Conservation (phyloP, 768 basidiomycete genomes). For the Scleroderma bovista region DNA sequence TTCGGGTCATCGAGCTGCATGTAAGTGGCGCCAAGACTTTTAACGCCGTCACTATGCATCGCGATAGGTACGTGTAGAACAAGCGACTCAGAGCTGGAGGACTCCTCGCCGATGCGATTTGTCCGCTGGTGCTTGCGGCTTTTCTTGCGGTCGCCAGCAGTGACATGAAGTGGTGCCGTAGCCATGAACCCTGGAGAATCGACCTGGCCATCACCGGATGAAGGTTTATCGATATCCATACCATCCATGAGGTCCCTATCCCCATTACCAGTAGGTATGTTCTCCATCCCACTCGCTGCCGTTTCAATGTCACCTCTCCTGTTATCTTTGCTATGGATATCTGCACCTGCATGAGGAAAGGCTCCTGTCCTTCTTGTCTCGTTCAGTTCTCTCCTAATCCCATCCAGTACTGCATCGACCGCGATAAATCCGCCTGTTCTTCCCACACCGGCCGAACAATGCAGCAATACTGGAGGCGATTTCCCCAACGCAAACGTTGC, state of each 20-base stretch:
- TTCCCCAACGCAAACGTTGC: constrained; percentile 44
- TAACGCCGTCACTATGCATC: constrained; percentile 8
- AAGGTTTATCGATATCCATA: constrained; percentile 26
- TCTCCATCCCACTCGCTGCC: constrained; percentile 2
- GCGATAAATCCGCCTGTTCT: constrained; percentile 93
- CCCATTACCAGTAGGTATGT: background rate
- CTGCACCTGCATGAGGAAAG: constrained; percentile 2
- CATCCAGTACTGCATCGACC: constrained; percentile 81
- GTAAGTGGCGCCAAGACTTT: constrained; percentile 11
- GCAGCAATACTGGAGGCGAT: constrained; percentile 62
- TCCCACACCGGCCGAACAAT: constrained; percentile 94
- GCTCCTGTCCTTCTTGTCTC: constrained; percentile 24
- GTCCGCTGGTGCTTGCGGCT: constrained; percentile 6
- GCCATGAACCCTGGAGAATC: constrained; percentile 6
- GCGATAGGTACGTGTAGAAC: constrained; percentile 27
- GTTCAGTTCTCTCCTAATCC: constrained; percentile 54
- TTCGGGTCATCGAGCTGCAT: constrained; percentile 16
- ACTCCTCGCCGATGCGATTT: constrained; percentile 2
- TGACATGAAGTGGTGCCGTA: constrained; percentile 23
- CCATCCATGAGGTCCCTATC: constrained; percentile 3
- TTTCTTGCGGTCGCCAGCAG: constrained; percentile 25
- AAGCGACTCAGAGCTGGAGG: constrained; percentile 18
- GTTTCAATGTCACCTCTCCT: constrained; percentile 4
- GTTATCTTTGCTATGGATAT: background rate
- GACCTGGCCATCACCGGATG: background rate